These are phyloP conservation scores for Pouteria glomerata DNA, from an alignment of 148 eudicot species.

Conservation along the genomic window DNA sequence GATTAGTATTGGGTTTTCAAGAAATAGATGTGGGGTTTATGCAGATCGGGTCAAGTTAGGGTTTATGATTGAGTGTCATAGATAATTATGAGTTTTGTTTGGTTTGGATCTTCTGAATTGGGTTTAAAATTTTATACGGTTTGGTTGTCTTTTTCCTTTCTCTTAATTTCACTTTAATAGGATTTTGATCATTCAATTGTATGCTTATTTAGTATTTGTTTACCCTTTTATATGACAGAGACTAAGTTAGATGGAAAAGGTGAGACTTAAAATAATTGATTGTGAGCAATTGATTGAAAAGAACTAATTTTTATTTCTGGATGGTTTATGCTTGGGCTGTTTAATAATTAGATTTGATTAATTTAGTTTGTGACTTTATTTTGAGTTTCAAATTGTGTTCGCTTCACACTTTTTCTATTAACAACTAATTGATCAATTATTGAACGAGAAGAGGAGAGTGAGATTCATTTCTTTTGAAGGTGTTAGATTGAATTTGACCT, in stretches of 20 bases:
- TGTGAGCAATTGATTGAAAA: too few species aligned
- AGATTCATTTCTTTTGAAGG: neutral
- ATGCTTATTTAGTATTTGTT: neutral
- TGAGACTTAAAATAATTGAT: neutral
- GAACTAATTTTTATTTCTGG: constrained; percentile 9
- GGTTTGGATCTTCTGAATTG: neutral
- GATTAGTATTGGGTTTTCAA: neutral
- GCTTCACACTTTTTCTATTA: neutral
- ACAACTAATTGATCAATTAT: neutral
- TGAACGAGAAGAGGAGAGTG: neutral
- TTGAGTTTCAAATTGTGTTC: neutral
- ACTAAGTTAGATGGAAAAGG: neutral
- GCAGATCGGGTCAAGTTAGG: neutral
- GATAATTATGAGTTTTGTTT: neutral
- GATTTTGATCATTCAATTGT: neutral
- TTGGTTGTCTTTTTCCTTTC: neutral
- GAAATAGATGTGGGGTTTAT: neutral
- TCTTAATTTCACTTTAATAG: neutral
- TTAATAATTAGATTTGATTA: neutral
- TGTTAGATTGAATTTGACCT: neutral
- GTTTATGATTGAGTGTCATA: neutral
- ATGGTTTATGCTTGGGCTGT: neutral
- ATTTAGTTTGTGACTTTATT: neutral
- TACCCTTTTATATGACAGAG: neutral
- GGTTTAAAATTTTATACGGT: neutral